phyloP scores from a whole-genome alignment of 257 asterid species.

The Linaria vulgaris region DNA sequence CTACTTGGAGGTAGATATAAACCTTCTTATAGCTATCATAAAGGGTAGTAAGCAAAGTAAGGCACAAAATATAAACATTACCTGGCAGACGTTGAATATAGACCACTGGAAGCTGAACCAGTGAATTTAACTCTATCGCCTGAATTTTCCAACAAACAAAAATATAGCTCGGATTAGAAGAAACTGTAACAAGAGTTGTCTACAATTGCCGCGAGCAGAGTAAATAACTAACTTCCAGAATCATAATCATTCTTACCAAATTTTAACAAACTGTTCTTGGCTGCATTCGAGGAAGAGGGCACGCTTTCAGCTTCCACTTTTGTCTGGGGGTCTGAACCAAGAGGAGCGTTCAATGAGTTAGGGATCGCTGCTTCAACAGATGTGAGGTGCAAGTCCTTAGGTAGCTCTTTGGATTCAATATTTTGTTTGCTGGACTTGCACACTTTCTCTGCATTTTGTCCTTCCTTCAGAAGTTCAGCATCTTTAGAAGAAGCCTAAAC shows the following conservation, averaged over 20 bases:
- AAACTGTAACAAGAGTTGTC: neutral
- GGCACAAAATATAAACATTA: slow-evolving; percentile 25
- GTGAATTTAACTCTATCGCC: slow-evolving; percentile 85
- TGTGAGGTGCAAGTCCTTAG: slow-evolving; percentile 43
- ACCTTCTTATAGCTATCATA: neutral
- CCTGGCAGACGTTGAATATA: slow-evolving; percentile 59
- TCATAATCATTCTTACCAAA: slow-evolving; percentile 38
- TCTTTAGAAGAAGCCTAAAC: slow-evolving; percentile 69
- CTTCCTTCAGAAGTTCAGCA: slow-evolving; percentile 64
- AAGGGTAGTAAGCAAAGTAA: slow-evolving; percentile 7
- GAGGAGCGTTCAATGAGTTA: slow-evolving; percentile 34
- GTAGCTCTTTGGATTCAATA: slow-evolving; percentile 51
- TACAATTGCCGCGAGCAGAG: slow-evolving; percentile 11
- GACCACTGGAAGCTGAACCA: slow-evolving; percentile 60
- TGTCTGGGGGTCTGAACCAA: slow-evolving; percentile 44
- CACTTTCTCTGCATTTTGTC: slow-evolving; percentile 48
- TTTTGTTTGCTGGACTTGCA: slow-evolving; percentile 40
- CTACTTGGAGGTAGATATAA: neutral
- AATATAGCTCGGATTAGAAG: slow-evolving; percentile 17
- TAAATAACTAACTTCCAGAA: slow-evolving; percentile 18
- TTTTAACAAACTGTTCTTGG: slow-evolving; percentile 53
- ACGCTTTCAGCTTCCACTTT: slow-evolving; percentile 47
- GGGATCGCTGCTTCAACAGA: slow-evolving; percentile 51
- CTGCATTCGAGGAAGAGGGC: slow-evolving; percentile 40
- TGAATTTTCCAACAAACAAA: slow-evolving; percentile 31